Percentiles rank a stretch among this genome's conserved stretches.
Evolutionary conservation across 2,329 filamentous ascomycete species (phyloP).

Genomic region (Curvularia hawaiiensis): DNA sequence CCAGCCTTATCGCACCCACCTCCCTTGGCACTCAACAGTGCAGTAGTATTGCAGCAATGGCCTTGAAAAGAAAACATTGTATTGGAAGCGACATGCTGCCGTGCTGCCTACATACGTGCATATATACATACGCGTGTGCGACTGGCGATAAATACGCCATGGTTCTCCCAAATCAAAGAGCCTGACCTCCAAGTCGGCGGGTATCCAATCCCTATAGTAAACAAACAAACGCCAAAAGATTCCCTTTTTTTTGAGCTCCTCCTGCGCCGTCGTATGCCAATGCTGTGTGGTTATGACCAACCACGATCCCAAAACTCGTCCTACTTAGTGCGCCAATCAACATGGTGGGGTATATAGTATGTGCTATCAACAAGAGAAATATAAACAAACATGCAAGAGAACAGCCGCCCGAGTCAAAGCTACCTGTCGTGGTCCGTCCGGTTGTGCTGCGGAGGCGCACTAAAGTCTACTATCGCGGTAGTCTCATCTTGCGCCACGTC

Average conservation of each 20-base stretch:
- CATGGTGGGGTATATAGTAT: conserved; percentile 27
- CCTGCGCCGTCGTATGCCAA: conserved; percentile 35
- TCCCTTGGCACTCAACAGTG: conserved; percentile 16
- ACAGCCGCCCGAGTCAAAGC: conserved; percentile 6
- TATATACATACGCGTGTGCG: not conserved
- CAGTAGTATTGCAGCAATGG: not conserved
- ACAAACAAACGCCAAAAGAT: conserved; percentile 9
- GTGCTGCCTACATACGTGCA: not conserved
- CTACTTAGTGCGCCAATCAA: conserved; percentile 29
- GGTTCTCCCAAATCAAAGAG: conserved; percentile 20
- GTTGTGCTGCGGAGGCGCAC: conserved; percentile 16
- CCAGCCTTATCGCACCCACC: conserved; percentile 14
- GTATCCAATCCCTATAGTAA: conserved; percentile 32
- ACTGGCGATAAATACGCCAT: conserved; percentile 6
- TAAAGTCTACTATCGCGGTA: conserved; percentile 11
- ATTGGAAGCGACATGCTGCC: conserved; percentile 1
- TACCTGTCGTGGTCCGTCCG: conserved; percentile 42
- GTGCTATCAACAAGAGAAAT: conserved; percentile 27
- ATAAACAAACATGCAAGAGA: conserved; percentile 28
- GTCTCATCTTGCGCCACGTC: conserved; percentile 7
- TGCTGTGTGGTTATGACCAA: conserved; percentile 27
- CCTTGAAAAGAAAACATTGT: not conserved
- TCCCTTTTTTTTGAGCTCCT: conserved; percentile 26
- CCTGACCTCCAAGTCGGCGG: conserved; percentile 32
- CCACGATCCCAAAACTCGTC: conserved; percentile 13